These are phyloP conservation scores for Cyclotella choctawhatcheeana DNA, from an alignment of 108 stramenopile genomes.

Conservation along the genomic window DNA sequence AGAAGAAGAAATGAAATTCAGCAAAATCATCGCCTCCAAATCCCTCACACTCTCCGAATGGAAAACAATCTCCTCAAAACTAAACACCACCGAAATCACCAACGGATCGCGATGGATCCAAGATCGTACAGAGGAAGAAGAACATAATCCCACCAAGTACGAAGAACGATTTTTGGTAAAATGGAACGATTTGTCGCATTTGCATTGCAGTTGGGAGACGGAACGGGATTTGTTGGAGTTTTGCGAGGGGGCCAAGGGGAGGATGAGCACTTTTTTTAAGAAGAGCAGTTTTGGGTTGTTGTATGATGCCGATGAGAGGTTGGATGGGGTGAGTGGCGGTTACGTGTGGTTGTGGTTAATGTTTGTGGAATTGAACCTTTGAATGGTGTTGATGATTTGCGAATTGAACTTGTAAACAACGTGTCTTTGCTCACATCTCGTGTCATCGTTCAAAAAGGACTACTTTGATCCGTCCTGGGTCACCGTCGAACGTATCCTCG, in stretches of 20 bases:
- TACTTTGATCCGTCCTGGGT: conserved; percentile 86
- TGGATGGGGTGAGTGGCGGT: conserved; percentile 69
- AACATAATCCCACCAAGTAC: conserved; percentile 45
- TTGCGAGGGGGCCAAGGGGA: conserved; percentile 67
- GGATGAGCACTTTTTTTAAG: conserved; percentile 76
- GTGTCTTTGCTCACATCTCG: too few relatives aligned
- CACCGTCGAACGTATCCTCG: conserved; percentile 84
- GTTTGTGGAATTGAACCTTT: too few relatives aligned
- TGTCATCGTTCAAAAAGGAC: conserved; percentile 41
- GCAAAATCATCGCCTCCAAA: conserved; percentile 70
- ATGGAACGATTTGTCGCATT: conserved; percentile 75
- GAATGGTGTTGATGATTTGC: too few relatives aligned
- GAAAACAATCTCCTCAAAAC: conserved; percentile 60
- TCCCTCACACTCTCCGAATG: conserved; percentile 64
- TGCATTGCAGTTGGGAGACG: conserved; percentile 90
- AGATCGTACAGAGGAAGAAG: conserved; percentile 32
- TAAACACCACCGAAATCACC: conserved; percentile 86
- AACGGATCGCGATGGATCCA: conserved; percentile 83
- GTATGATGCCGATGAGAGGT: conserved; percentile 77
- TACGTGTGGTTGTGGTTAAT: conserved; percentile 1
- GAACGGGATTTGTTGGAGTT: conserved; percentile 80
- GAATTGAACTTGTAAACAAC: too few relatives aligned
- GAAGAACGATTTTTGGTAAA: conserved; percentile 90
- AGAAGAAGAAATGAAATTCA: conserved; percentile 74
- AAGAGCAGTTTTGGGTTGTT: conserved; percentile 71